Percentiles rank a stretch among this genome's conserved stretches.
Conservation (phyloP, 495 filamentous ascomycete genomes). For the Aspergillus diversus region DNA sequence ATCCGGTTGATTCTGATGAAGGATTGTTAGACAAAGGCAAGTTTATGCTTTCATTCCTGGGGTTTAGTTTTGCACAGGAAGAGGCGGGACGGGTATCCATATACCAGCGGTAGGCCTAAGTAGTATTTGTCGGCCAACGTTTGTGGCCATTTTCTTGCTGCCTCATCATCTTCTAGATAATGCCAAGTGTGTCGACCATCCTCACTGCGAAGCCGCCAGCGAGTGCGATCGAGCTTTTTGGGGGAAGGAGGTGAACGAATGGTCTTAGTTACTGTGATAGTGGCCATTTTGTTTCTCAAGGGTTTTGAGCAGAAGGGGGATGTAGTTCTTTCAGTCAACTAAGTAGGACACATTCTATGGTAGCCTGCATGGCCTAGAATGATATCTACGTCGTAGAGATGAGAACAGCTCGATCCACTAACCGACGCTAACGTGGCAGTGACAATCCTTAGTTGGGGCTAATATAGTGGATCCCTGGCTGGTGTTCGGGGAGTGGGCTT, state of each 20-base stretch:
- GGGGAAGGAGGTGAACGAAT: not conserved
- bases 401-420: constrained; percentile 11
- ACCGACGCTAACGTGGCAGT: constrained; percentile 3
- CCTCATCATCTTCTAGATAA: constrained; percentile 17
- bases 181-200: constrained; percentile 20
- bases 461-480: not conserved
- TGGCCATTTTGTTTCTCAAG: not conserved
- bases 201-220: constrained; percentile 16
- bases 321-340: not conserved
- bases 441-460: not conserved
- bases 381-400: constrained; percentile 20
- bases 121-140: constrained; percentile 14
- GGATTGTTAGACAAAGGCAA: too few relatives aligned
- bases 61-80: not conserved
- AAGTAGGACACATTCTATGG: not conserved
- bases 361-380: constrained; percentile 8
- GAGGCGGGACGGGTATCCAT: not conserved
- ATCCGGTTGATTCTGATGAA: constrained; percentile 10
- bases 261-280: constrained; percentile 4
- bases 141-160: constrained; percentile 9
- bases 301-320: not conserved
- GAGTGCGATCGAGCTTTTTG: constrained; percentile 11
- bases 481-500: not conserved
- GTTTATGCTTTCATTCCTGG: not conserved
- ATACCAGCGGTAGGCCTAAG: constrained; percentile 14